Evolutionary conservation across 2,329 filamentous ascomycete genomes (phyloP).

Genomic region (Nemania sp.): DNA sequence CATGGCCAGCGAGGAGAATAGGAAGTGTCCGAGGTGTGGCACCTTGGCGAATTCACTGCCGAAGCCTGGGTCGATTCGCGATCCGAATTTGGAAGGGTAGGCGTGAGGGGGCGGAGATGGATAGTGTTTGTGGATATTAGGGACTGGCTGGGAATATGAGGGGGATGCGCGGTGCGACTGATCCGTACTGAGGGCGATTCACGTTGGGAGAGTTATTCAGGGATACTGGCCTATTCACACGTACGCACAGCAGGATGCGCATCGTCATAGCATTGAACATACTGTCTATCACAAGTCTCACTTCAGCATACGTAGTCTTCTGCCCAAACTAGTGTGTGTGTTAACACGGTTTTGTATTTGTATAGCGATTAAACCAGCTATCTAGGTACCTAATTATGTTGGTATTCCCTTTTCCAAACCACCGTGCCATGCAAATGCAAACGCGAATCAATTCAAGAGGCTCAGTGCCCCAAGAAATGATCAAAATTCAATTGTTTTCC

Average conservation of each 20-base stretch:
- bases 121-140: no score
- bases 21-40: constrained; percentile 79
- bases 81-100: constrained; percentile 56
- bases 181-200: no score
- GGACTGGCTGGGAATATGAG: neutral
- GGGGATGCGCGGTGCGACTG: no score
- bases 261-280: no score
- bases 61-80: constrained; percentile 58
- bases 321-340: neutral
- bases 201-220: no score
- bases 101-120: neutral
- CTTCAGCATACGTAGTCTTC: no score
- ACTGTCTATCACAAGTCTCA: no score
- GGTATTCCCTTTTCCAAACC: neutral
- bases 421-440: constrained; percentile 19
- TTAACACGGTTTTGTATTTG: neutral
- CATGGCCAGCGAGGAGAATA: constrained; percentile 62
- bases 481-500: neutral
- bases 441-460: neutral
- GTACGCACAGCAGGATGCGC: no score
- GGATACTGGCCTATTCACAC: neutral
- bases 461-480: neutral
- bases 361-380: neutral
- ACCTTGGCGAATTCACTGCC: constrained; percentile 73
- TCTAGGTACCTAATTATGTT: no score